Base-by-base conservation (phyloP, 2,329 filamentous ascomycete species). In the Macrophomina phaseolina region DNA sequence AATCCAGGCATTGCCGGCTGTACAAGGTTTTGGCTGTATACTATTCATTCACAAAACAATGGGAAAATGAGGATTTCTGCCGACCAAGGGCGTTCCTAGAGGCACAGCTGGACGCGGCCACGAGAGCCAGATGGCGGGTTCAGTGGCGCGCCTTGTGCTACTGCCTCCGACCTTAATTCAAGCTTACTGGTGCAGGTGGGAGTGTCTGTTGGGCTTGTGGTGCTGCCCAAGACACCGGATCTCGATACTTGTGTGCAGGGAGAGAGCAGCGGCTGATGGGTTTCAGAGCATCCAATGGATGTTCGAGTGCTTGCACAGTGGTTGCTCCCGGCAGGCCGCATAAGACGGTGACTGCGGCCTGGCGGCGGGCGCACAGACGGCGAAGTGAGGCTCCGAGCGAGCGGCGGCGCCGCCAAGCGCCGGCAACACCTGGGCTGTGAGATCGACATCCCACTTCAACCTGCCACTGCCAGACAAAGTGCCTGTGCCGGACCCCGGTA, bases 391-490 rank as follows among this genome's bases (percentile, higher is more conserved):
- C 58, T 62, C 58, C 58, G 58, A 28, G 52, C 49, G 28, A 4
- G 56, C 56, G 30, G 42, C 58, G 46, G 42, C 46, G 58, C 58
- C 58, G 58, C 58, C 58, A 62, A 62, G 58, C 28, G 16, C 40
- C 56, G 56, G 56, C 56, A 48, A 61, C 40, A 49, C 45, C 42
- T 48, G 58, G 58, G 45, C 58, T 38, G 32, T 16, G 45, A 48
- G 61, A 64, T 64, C 61, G 46, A 64, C 61, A 64, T 64, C 61
- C 61, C 61, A 64, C 61, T 64, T 64, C 61, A 53, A 42, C 61
- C 49, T 52, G 46, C 34, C 49, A 52, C 61, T 64, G 61, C 61
- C 61, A 64, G 36, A 64, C 61, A 53, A 53, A 64, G 46, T 53
- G 38, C 46, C 61, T 45, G 12, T 42, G 49, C 49, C 61, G 40